phyloP scores from a whole-genome alignment of 257 asterid genomes.

The Linderniella brevidens region DNA sequence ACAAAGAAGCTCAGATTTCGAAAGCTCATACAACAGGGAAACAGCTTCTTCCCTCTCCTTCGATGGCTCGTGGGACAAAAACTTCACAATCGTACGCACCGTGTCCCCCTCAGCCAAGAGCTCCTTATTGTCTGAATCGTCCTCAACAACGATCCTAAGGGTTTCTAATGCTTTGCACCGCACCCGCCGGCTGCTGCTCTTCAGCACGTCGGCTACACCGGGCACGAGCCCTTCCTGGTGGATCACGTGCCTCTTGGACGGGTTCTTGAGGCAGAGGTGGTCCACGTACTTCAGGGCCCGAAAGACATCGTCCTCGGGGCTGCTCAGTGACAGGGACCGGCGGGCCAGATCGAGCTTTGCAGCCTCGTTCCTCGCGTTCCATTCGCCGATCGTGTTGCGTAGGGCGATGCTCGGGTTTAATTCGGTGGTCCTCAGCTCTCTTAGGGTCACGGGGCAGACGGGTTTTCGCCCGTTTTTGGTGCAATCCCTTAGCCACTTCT shows the following conservation, averaged over 20 bases:
- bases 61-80: slow-evolving; percentile 58
- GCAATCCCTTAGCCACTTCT: slow-evolving; percentile 75
- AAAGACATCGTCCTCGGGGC: slow-evolving; percentile 48
- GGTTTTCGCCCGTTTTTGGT: slow-evolving; percentile 49
- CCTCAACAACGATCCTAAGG: slow-evolving; percentile 72
- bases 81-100: slow-evolving; percentile 71
- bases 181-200: slow-evolving; percentile 49
- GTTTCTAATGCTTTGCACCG: slow-evolving; percentile 78
- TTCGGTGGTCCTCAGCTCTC: slow-evolving; percentile 60
- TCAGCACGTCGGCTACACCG: slow-evolving; percentile 57
- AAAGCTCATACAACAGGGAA: slow-evolving; percentile 71
- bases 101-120: slow-evolving; percentile 84
- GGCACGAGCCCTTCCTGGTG: slow-evolving; percentile 69
- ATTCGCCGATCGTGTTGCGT: slow-evolving; percentile 74
- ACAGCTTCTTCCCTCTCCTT: slow-evolving; percentile 88
- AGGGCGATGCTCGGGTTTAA: slow-evolving; percentile 84
- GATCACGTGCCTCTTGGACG: slow-evolving; percentile 43
- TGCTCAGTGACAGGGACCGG: slow-evolving; percentile 31
- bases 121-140: slow-evolving; percentile 85
- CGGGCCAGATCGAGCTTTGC: slow-evolving; percentile 85
- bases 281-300: slow-evolving; percentile 53
- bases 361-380: slow-evolving; percentile 96
- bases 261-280: slow-evolving; percentile 51
- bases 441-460: slow-evolving; percentile 61
- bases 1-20: slow-evolving; percentile 52